Base-by-base conservation (phyloP, 768 basidiomycete species). In the Harrya chromipes region DNA sequence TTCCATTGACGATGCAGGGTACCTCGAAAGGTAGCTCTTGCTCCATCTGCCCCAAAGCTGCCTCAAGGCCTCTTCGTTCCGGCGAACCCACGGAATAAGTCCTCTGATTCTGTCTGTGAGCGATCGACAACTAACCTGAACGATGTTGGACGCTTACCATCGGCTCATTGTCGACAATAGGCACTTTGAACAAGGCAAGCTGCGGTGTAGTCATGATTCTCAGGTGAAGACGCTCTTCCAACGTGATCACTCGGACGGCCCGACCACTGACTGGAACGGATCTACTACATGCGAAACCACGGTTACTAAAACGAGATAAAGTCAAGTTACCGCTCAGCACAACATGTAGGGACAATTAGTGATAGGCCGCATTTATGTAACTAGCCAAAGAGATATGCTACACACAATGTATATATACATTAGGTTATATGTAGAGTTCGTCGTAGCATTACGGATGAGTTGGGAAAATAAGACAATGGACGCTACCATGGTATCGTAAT, bases 1-100 rank as follows among this genome's bases (percentile, higher is more conserved):
- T 84, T 46, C 97, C 97, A 58, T 97, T 90, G 55, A 98, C 80
- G 55, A 98, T 77, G 63, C 90, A 91, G 8, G 95, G 97, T 2
- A 99, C 89, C 62, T 97, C 87, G 67, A 93, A 93, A 3, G 94
- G 94, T 8, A 89, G 74, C 58, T 85, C 74, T 53, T 84, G 77
- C 67, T 90, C 78, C 87, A 97, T 89, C 75, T 91, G 76, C 8
- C 71, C 63, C 57, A 98, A 64, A 16, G 90, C 87, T 21, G 78
- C 84, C 60, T 85, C 72, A 47, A 98, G 74, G 2, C 73, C 85
- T 23, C 70, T 70, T 41, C 95, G 83, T 67, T 98, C 95, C 7
- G 77, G 63, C 0, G 92, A 88, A 46, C 86, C 90, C 17, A 82
- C 79, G 1, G 80, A 82, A 73, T 97, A 98, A 36, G 77, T 66